Conservation (phyloP, 1,284 basidiomycete species). For the Chiua sp. region DNA sequence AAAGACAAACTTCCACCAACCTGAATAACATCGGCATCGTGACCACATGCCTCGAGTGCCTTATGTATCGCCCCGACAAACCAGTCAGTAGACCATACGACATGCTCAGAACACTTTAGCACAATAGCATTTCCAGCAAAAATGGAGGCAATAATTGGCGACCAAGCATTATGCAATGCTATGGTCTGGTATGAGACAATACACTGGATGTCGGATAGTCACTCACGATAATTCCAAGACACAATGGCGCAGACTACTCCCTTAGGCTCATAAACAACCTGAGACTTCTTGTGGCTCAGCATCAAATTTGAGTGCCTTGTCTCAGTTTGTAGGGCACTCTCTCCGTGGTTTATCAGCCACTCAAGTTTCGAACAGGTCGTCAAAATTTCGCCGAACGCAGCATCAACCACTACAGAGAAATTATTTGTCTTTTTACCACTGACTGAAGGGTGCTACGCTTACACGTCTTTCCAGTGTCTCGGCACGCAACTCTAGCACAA, state of each 20-base stretch:
- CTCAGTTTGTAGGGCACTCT: slow-evolving; percentile 74
- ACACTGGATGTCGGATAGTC: background rate
- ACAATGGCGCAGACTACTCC: slow-evolving; percentile 94
- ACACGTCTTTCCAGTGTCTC: slow-evolving; percentile 98
- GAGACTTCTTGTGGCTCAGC: slow-evolving; percentile 83
- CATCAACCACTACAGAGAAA: slow-evolving; percentile 74
- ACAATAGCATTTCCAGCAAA: slow-evolving; percentile 93
- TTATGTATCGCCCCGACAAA: slow-evolving; percentile 79
- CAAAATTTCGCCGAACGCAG: slow-evolving; percentile 88
- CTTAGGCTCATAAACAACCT: slow-evolving; percentile 92
- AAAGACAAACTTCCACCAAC: slow-evolving; percentile 35
- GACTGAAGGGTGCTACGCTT: slow-evolving; percentile 37
- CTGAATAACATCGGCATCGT: slow-evolving; percentile 85
- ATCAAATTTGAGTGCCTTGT: slow-evolving; percentile 76
- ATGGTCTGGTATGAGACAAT: slow-evolving; percentile 7
- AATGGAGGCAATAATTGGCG: slow-evolving; percentile 89
- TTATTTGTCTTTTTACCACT: background rate
- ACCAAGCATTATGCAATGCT: slow-evolving; percentile 94
- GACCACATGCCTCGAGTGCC: slow-evolving; percentile 78
- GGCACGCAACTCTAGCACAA: slow-evolving; percentile 88
- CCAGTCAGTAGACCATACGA: slow-evolving; percentile 88
- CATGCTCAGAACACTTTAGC: slow-evolving; percentile 93
- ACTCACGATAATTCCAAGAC: slow-evolving; percentile 92
- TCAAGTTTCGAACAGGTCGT: slow-evolving; percentile 91
- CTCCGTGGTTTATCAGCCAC: slow-evolving; percentile 85